Percentiles rank a stretch among this genome's conserved stretches.
Conservation (phyloP, 2,329 filamentous ascomycete genomes). For the Apiospora koreana region DNA sequence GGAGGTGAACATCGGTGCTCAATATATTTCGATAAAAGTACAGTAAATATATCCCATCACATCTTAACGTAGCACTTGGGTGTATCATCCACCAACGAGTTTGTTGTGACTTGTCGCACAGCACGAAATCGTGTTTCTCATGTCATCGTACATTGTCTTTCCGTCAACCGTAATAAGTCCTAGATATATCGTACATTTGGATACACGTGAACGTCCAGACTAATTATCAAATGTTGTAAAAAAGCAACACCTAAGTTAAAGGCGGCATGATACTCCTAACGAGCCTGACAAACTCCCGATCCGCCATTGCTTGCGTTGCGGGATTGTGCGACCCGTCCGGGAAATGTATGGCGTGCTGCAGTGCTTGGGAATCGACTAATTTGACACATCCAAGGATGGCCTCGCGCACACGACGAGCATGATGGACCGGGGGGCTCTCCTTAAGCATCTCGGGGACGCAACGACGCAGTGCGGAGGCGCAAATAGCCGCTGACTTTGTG, state of each 20-base stretch:
- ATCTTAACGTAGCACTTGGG: too few relatives aligned
- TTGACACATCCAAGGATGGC: slow-evolving; percentile 56
- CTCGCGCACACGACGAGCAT: slow-evolving; percentile 44
- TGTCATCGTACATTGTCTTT: neutral
- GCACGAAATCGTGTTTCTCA: neutral
- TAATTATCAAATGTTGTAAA: neutral
- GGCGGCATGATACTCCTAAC: slow-evolving; percentile 22
- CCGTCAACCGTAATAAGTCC: neutral
- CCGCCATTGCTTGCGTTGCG: slow-evolving; percentile 14
- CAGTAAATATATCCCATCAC: neutral
- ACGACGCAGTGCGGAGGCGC: slow-evolving; percentile 49
- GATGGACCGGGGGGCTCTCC: slow-evolving; percentile 52
- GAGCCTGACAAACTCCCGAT: slow-evolving; percentile 35
- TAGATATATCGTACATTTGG: neutral
- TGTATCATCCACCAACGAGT: neutral
- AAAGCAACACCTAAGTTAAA: neutral
- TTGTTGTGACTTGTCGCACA: neutral
- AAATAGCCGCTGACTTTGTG: slow-evolving; percentile 43
- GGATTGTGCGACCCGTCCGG: slow-evolving; percentile 17
- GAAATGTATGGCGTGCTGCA: slow-evolving; percentile 29
- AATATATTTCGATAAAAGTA: neutral
- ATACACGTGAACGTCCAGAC: neutral
- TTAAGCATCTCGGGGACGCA: slow-evolving; percentile 60
- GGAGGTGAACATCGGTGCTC: neutral
- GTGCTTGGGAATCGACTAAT: slow-evolving; percentile 54